Evolutionary conservation across 352 stramenopile species (phyloP).

Genomic region (Globisporangium paddicum): DNA sequence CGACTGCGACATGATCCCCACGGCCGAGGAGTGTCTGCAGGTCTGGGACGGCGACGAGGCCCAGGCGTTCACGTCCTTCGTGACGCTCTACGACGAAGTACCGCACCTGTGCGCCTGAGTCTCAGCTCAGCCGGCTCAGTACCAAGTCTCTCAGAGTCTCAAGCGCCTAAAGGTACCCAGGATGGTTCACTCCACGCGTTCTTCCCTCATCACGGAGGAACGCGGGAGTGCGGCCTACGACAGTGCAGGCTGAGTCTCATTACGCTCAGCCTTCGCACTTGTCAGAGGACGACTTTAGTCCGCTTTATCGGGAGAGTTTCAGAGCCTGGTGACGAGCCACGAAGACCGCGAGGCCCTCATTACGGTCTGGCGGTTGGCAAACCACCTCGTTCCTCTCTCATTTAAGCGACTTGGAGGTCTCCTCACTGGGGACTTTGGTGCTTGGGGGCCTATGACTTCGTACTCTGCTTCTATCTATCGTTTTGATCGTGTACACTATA

Average conservation of each 20-base stretch:
- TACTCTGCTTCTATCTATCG: neutral
- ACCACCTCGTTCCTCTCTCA: neutral
- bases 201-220: slow-evolving; percentile 26
- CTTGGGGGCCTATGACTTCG: neutral
- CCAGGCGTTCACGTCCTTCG: slow-evolving; percentile 55
- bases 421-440: neutral
- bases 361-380: slow-evolving; percentile 9
- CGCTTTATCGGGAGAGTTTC: neutral
- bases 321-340: neutral
- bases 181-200: slow-evolving; percentile 29
- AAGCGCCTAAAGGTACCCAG: neutral
- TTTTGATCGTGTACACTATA: neutral
- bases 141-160: neutral
- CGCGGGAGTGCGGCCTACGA: neutral
- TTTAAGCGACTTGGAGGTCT: neutral
- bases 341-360: slow-evolving; percentile 20
- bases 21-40: slow-evolving; percentile 45
- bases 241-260: slow-evolving; percentile 19
- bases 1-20: slow-evolving; percentile 41
- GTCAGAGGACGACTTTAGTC: neutral
- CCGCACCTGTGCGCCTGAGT: slow-evolving; percentile 28
- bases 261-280: slow-evolving; percentile 11
- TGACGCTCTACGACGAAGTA: slow-evolving; percentile 57
- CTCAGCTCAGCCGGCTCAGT: neutral
- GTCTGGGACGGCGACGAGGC: slow-evolving; percentile 61